Base-by-base conservation (phyloP, 192 early-diverging fungal species). In the Linnemannia hyalina region DNA sequence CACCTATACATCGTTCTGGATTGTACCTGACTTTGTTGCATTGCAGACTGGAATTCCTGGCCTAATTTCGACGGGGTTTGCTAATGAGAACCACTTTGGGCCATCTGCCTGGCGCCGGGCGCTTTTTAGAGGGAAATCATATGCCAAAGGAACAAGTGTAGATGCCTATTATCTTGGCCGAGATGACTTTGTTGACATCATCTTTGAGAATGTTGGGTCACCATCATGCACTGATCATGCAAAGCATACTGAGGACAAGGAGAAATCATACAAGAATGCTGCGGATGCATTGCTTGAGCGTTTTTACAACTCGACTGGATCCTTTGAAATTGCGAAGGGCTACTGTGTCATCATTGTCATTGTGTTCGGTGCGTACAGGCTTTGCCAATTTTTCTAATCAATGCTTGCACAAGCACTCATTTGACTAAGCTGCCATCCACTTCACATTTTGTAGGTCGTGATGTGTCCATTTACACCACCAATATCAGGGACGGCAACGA, bases 281-380 rank as follows among this genome's bases (percentile, higher is more conserved):
- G 74, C 74, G 55, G 80, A 82, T 41, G 80, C 80, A 11, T 41
- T 82, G 0, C 74, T 82, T 18, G 74, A 72, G 22, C 73, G 73
- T 15, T 74, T 55, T 16, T 74, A 74, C 35, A 49, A 55, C 32
- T 74, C 73, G 6, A 57, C 47, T 1, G 73, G 73, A 38, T 49
- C 73, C 6, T 74, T 55, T 20, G 73, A 55, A 18, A 55, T 74
- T 38, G 73, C 73, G 15, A 74, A 57, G 16, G 52, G 55, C 26
- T 74, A 74, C 52, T 57, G 29, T 9, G 52, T 74, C 73, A 26
- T 74, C 10, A 6, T 55, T 16, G 52, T 74, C 32, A 38, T 74
- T 8, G 73, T 74, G 36, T 74, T 55, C 52, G 73, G 69, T 70
- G 40, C 40, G 15, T 13, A 29, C 10, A 36, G 20, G 35, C 1